A percentile compares a stretch with the other conserved stretches of the same genome.
phyloP scores from a whole-genome alignment of 2,329 filamentous ascomycete species.

The Myriosclerotinia duriaeana region DNA sequence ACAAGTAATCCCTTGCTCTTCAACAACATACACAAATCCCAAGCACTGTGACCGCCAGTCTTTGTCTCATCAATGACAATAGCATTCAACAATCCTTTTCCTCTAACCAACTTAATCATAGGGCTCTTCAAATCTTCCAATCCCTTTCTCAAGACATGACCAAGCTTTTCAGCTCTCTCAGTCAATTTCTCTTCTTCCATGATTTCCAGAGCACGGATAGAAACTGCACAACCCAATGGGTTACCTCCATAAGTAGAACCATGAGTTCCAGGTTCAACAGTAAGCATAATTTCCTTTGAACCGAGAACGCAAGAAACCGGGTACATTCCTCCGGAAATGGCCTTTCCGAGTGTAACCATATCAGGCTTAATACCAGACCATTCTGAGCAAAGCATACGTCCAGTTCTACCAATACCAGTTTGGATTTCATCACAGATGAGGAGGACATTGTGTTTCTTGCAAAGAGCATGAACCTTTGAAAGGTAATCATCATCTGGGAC shows the following conservation, averaged over 20 bases:
- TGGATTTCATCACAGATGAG: slow-evolving; percentile 99
- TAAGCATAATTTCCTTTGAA: slow-evolving; percentile 89
- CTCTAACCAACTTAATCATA: slow-evolving; percentile 78
- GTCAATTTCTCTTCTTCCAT: slow-evolving; percentile 89
- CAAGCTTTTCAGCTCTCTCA: slow-evolving; percentile 76
- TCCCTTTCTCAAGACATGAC: slow-evolving; percentile 78
- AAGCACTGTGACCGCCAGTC: slow-evolving; percentile 82
- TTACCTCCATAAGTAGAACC: slow-evolving; percentile 99
- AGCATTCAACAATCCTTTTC: slow-evolving; percentile 92
- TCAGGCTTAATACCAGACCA: slow-evolving; percentile 96
- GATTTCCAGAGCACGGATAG: slow-evolving; percentile 90
- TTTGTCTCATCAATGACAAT: slow-evolving; percentile 92
- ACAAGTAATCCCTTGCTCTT: slow-evolving; percentile 94
- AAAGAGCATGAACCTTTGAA: slow-evolving; percentile 73
- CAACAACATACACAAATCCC: slow-evolving; percentile 94
- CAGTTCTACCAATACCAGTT: slow-evolving; percentile 93
- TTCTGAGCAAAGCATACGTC: slow-evolving; percentile 88
- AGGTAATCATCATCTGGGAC: slow-evolving; percentile 92
- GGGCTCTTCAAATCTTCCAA: slow-evolving; percentile 73
- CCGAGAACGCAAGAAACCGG: slow-evolving; percentile 93
- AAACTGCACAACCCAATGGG: slow-evolving; percentile 90
- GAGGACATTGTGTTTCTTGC: slow-evolving; percentile 92
- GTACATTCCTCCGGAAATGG: slow-evolving; percentile 97
- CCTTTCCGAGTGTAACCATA: slow-evolving; percentile 91
- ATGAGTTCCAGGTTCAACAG: slow-evolving; percentile 93